phyloP scores from a whole-genome alignment of 2,329 filamentous ascomycete species.

The Colletotrichum sp. region DNA sequence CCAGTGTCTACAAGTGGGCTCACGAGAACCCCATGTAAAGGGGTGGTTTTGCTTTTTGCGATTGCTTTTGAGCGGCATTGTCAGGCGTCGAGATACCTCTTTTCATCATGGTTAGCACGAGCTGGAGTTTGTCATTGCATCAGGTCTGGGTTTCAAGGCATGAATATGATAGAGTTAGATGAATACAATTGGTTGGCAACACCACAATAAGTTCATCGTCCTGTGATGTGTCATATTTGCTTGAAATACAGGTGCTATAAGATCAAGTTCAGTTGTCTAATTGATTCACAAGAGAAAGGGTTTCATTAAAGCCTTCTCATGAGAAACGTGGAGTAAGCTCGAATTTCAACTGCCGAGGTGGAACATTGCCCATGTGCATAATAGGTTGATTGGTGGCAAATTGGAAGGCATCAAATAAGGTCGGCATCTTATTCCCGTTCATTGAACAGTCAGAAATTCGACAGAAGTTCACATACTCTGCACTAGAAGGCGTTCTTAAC shows the following conservation, averaged over 20 bases:
- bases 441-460: not conserved
- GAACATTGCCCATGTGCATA: not conserved
- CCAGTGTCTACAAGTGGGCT: constrained; percentile 38
- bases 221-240: not conserved
- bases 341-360: rapidly evolving
- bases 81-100: not conserved
- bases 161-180: not conserved
- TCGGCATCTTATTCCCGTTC: rapidly evolving
- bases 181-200: not conserved
- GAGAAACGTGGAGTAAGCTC: not conserved
- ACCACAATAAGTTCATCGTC: not conserved
- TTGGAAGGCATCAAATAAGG: not conserved
- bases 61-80: not conserved
- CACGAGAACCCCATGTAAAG: not conserved
- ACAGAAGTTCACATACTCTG: not conserved
- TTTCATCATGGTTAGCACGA: not conserved
- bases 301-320: not conserved
- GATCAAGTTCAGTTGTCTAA: not conserved
- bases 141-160: not conserved
- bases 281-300: not conserved
- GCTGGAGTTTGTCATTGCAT: not conserved
- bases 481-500: not conserved
- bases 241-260: not conserved
- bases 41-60: not conserved
- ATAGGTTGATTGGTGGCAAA: not conserved